Evolutionary conservation across 2,329 filamentous ascomycete genomes (phyloP).

Genomic region (Thielaviopsis punctulata): DNA sequence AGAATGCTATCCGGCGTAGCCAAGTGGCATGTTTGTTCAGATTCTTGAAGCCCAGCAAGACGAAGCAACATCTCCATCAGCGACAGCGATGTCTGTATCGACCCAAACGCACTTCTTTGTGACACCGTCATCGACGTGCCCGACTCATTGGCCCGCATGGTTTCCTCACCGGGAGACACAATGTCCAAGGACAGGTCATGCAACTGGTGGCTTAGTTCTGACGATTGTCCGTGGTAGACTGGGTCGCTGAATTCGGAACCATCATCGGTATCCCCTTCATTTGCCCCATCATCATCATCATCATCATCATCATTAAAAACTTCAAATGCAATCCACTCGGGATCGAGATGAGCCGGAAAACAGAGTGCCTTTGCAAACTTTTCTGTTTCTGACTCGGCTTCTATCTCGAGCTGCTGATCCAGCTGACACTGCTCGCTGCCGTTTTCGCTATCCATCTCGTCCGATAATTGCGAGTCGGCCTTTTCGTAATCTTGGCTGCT

Average conservation of each 20-base stretch:
- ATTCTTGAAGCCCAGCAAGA: constrained; percentile 74
- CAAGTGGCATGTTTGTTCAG: constrained; percentile 78
- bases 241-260: constrained; percentile 7
- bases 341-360: constrained; percentile 59
- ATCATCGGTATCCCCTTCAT: not conserved
- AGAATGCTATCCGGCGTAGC: constrained; percentile 78
- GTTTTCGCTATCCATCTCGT: not conserved
- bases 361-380: not conserved
- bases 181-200: not conserved
- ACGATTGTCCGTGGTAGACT: constrained; percentile 2
- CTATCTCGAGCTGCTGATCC: not conserved
- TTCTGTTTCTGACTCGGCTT: not conserved
- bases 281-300: constrained; percentile 15
- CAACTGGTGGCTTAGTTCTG: not conserved
- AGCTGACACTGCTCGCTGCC: not conserved
- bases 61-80: constrained; percentile 79
- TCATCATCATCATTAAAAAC: constrained; percentile 48
- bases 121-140: not conserved
- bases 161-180: not conserved
- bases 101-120: constrained; percentile 30
- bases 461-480: not conserved
- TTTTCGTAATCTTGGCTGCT: not conserved
- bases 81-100: constrained; percentile 44
- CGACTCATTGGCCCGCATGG: not conserved
- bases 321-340: constrained; percentile 83